phyloP scores from a whole-genome alignment of 768 basidiomycete genomes.

The Pulveroboletus sp. region DNA sequence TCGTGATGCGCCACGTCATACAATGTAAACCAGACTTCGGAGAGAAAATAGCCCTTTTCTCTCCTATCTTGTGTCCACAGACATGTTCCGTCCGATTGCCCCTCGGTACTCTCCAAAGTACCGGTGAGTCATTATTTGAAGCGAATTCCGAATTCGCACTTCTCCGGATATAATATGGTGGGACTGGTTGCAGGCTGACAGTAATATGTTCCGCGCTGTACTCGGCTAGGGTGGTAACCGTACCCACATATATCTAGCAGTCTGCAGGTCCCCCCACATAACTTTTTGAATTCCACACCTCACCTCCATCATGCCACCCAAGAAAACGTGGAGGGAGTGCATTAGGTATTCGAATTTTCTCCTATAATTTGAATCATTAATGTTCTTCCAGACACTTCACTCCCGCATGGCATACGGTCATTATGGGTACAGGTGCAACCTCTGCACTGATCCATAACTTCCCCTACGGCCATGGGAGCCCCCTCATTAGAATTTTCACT shows the following conservation, averaged over 20 bases:
- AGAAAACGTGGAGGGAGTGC: conserved; percentile 37
- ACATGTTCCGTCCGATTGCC: not conserved
- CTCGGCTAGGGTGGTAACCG: no score
- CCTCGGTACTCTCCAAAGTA: not conserved
- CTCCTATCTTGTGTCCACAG: not conserved
- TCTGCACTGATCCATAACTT: conserved; percentile 40
- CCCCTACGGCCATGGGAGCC: conserved; percentile 38
- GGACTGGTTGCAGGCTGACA: no score
- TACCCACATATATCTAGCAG: not conserved
- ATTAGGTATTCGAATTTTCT: conserved; percentile 24
- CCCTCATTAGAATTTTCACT: conserved; percentile 33
- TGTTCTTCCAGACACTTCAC: conserved; percentile 38
- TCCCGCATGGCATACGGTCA: conserved; percentile 45
- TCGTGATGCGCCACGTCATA: no score
- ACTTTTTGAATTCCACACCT: no score
- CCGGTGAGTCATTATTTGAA: not conserved
- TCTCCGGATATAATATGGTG: not conserved
- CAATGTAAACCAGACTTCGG: no score
- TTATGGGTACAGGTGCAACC: conserved; percentile 45
- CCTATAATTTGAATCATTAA: not conserved
- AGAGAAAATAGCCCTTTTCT: no score
- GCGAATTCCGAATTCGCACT: conserved; percentile 5
- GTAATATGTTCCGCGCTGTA: no score
- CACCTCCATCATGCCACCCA: conserved; percentile 10
- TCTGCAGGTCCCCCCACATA: no score